phyloP scores from a whole-genome alignment of 257 asterid genomes.

The Solanum chilense region DNA sequence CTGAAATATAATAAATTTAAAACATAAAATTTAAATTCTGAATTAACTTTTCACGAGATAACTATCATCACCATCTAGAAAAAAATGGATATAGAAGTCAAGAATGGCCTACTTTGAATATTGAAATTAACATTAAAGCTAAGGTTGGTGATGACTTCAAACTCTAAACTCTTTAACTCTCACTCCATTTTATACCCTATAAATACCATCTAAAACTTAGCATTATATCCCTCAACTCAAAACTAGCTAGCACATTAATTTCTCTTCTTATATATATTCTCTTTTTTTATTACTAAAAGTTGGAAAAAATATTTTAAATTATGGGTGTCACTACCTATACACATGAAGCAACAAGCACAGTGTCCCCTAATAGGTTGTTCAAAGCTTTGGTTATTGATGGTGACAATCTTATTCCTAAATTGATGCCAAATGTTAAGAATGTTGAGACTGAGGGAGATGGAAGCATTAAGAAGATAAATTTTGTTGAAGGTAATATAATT shows the following conservation, averaged over 20 bases:
- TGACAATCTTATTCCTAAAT: not conserved
- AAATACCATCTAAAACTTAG: not conserved
- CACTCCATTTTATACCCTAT: not conserved
- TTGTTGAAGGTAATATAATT: not conserved
- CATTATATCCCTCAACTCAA: not conserved
- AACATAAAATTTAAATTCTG: not conserved
- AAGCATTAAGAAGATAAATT: conserved; percentile 5
- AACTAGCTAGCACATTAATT: not conserved
- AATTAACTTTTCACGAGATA: accelerated
- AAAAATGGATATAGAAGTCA: not conserved
- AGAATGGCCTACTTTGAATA: not conserved
- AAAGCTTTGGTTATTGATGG: not conserved
- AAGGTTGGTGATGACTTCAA: not conserved
- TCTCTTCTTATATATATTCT: not conserved
- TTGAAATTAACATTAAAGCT: not conserved
- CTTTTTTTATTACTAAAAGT: not conserved
- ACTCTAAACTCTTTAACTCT: not conserved
- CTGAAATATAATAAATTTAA: not conserved
- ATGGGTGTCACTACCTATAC: not conserved
- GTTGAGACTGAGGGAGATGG: not conserved
- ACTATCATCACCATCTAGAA: not conserved
- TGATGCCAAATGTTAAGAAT: conserved; percentile 4
- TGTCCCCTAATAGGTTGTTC: not conserved
- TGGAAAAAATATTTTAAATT: not conserved
- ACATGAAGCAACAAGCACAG: not conserved